Base-by-base conservation (phyloP, 2,329 filamentous ascomycete species). In the Fusarium sp. region DNA sequence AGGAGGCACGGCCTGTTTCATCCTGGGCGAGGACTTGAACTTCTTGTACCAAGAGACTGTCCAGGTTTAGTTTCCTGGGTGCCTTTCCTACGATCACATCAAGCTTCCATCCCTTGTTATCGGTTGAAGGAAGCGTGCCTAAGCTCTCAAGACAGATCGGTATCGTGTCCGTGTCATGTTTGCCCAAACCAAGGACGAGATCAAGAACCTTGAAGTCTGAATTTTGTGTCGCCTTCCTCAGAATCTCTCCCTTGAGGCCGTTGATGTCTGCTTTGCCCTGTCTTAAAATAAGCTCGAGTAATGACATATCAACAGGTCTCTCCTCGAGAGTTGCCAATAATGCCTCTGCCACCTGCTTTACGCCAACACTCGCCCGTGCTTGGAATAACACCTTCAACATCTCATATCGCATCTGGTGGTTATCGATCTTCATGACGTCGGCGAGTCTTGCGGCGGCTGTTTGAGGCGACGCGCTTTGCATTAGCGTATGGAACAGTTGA, bases 231-330 rank as follows among this genome's bases (percentile, higher is more conserved):
- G 85, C 81, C 79, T 77, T 76, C 60, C 72, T 78, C 15, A 87
- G 76, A 16, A 83, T 81, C 4, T 79, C 77, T 12, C 85, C 86
- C 1, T 81, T 78, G 5, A 84, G 77, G 12, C 81, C 77, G 63
- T 89, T 89, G 58, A 88, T 77, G 61, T 89, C 85, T 4, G 85
- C 86, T 24, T 82, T 81, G 0, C 87, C 87, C 27, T 84, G 80
- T 27, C 85, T 81, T 4, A 89, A 75, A 5, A 90, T 78, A 10
- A 86, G 75, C 7, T 78, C 78, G 2, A 88, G 75, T 4, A 89
- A 79, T 15, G 82, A 80, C 73, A 85, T 81, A 57, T 90, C 88
- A 0, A 85, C 79, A 0, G 85, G 83, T 27, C 79, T 82, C 46
- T 82, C 79, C 14, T 80, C 77, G 20, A 89, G 69, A 0, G 82